These are phyloP conservation scores for Whalleya microplaca DNA, from an alignment of 2,329 filamentous ascomycete species.

Conservation along the genomic window DNA sequence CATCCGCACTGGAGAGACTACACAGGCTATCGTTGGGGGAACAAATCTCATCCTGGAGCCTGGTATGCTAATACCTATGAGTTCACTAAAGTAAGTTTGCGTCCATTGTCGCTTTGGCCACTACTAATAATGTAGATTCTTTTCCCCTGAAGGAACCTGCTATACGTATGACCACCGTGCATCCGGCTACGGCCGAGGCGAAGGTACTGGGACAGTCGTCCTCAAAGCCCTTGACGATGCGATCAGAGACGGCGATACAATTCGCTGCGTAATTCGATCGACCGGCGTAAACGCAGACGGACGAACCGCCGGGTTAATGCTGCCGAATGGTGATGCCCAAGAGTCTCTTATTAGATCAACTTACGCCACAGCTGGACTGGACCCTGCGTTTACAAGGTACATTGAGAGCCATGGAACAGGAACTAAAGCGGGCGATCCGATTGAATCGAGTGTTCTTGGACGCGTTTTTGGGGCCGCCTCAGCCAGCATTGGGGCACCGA, in stretches of 20 bases:
- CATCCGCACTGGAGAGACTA: slow-evolving; percentile 2
- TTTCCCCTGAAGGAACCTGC: slow-evolving; percentile 20
- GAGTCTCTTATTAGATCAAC: slow-evolving; percentile 38
- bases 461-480: background rate
- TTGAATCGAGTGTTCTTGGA: slow-evolving; percentile 4
- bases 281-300: slow-evolving; percentile 44
- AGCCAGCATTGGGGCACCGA: slow-evolving; percentile 28
- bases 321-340: slow-evolving; percentile 37
- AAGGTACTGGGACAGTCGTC: slow-evolving; percentile 45
- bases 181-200: slow-evolving; percentile 49
- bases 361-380: slow-evolving; percentile 40
- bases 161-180: slow-evolving; percentile 42
- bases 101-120: background rate
- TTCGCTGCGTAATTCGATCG: slow-evolving; percentile 38
- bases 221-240: slow-evolving; percentile 48
- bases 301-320: slow-evolving; percentile 30
- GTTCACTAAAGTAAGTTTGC: background rate
- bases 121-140: background rate
- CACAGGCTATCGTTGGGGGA: background rate
- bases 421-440: slow-evolving; percentile 8
- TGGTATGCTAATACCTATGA: background rate
- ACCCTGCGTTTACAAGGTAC: slow-evolving; percentile 25
- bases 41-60: background rate
- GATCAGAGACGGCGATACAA: slow-evolving; percentile 43
- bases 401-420: slow-evolving; percentile 18